A percentile compares a stretch with the other conserved stretches of the same genome.
phyloP scores from a whole-genome alignment of 345 rosid genomes.

The Psidium guajava region DNA sequence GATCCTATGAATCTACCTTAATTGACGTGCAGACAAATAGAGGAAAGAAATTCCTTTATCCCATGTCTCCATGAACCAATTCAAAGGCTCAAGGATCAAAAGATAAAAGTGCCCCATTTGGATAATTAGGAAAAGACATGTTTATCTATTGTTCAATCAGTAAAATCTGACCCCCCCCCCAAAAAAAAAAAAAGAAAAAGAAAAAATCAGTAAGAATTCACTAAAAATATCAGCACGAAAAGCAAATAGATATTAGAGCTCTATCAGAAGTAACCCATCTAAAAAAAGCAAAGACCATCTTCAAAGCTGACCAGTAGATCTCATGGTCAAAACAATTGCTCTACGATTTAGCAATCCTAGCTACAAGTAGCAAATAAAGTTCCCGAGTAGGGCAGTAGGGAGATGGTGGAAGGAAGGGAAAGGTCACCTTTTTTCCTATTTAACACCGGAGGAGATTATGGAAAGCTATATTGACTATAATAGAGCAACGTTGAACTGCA shows the following conservation, averaged over 20 bases:
- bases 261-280: not conserved
- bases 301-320: not conserved
- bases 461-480: not conserved
- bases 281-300: not conserved
- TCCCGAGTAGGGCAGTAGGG: not conserved
- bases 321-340: not conserved
- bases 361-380: not conserved
- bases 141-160: not conserved
- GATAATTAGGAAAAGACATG: not conserved
- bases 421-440: not conserved
- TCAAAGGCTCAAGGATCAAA: not conserved
- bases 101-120: not conserved
- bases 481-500: not conserved
- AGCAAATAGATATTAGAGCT: not conserved
- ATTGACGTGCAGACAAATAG: not conserved
- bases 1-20: not conserved
- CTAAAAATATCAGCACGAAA: not conserved
- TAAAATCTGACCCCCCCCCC: not conserved
- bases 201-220: not conserved
- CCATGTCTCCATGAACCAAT: not conserved
- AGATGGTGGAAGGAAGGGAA: not conserved
- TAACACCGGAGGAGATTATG: not conserved
- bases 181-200: too few relatives aligned
- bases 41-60: not conserved
- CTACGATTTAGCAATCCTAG: not conserved